A percentile compares a stretch with the other conserved stretches of the same genome.
phyloP scores from a whole-genome alignment of 495 filamentous ascomycete species.

The Cudoniella acicularis region DNA sequence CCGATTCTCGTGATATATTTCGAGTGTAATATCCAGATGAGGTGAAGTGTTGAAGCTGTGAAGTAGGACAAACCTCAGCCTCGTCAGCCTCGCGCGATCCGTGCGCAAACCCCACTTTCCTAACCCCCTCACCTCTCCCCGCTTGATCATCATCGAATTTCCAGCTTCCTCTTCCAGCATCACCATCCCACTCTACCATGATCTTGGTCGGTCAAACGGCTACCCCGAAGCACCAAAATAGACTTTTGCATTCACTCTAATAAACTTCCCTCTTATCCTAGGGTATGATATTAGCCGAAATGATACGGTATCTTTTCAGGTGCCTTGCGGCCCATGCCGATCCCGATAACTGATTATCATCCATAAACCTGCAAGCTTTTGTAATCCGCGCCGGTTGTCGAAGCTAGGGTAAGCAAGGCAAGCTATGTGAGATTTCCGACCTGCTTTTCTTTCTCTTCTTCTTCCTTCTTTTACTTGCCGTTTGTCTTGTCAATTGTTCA shows the following conservation, averaged over 20 bases:
- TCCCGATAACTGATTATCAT: too few relatives aligned
- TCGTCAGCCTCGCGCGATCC: background rate
- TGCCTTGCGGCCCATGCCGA: too few relatives aligned
- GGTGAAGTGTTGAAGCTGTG: background rate
- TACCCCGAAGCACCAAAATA: too few relatives aligned
- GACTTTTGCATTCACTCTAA: too few relatives aligned
- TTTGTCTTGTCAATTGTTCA: background rate
- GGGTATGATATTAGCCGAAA: too few relatives aligned
- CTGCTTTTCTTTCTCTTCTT: constrained; percentile 4
- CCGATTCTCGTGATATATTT: too few relatives aligned
- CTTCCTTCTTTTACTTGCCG: background rate
- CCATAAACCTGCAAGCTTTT: too few relatives aligned
- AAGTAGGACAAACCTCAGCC: background rate
- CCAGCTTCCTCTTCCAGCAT: background rate
- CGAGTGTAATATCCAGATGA: too few relatives aligned
- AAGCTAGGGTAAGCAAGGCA: too few relatives aligned
- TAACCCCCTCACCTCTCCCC: background rate
- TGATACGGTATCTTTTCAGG: too few relatives aligned
- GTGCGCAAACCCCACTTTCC: background rate
- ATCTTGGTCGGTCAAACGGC: too few relatives aligned
- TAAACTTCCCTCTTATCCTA: too few relatives aligned
- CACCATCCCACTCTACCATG: background rate
- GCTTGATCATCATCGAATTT: background rate
- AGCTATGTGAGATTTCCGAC: background rate
- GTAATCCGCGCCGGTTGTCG: background rate